Evolutionary conservation across 371 early-diverging fungal genomes (phyloP).

Genomic region (Rhizopus microsporus): DNA sequence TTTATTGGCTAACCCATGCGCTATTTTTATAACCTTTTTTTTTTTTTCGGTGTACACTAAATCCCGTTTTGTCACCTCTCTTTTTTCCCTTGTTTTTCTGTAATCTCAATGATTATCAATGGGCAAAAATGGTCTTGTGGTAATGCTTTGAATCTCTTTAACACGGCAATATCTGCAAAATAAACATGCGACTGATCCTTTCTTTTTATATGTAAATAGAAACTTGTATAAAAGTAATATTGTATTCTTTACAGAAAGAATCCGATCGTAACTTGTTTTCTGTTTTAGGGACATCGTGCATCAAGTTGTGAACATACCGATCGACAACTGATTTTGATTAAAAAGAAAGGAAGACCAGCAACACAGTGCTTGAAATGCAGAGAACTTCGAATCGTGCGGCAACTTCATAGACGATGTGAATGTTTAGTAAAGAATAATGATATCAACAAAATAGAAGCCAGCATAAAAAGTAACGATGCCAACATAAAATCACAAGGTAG

Average conservation of each 20-base stretch:
- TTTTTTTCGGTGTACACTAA: not conserved
- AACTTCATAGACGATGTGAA: conserved; percentile 75
- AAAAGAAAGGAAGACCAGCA: conserved; percentile 78
- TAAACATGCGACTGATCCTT: not conserved
- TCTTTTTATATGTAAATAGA: not conserved
- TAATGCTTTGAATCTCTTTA: conserved; percentile 2
- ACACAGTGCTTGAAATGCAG: conserved; percentile 80
- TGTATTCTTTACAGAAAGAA: not conserved
- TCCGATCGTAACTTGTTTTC: not conserved
- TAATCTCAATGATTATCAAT: conserved; percentile 20
- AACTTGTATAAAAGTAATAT: not conserved
- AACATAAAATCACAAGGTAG: too few species aligned
- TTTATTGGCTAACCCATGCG: conserved; percentile 1
- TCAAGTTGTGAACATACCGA: conserved; percentile 61
- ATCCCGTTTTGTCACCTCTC: not conserved
- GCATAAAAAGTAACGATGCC: not conserved
- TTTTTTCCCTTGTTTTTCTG: not conserved
- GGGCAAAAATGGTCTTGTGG: conserved; percentile 35
- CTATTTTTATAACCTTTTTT: not conserved
- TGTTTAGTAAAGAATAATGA: conserved; percentile 44
- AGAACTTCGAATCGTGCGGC: conserved; percentile 69
- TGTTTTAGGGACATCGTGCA: conserved; percentile 61
- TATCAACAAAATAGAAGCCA: not conserved
- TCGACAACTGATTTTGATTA: conserved; percentile 66
- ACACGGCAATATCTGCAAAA: too few species aligned